phyloP scores from a whole-genome alignment of 2,329 filamentous ascomycete species.

The Colletotrichum tanaceti region DNA sequence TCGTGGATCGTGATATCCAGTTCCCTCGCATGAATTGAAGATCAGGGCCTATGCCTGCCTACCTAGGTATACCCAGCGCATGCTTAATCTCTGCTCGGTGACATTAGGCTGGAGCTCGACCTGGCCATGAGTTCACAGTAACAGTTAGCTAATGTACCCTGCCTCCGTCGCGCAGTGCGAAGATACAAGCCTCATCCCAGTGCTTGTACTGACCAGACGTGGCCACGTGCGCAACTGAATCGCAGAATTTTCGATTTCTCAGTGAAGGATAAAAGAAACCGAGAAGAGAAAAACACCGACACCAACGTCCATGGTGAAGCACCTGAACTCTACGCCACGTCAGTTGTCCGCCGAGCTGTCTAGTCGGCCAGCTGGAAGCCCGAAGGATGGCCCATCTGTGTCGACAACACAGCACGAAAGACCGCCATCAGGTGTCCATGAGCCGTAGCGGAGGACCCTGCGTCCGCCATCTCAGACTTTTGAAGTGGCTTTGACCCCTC shows the following conservation, averaged over 20 bases:
- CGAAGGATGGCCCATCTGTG: not conserved
- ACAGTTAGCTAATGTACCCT: not conserved
- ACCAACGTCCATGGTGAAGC: not conserved
- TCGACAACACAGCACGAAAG: not conserved
- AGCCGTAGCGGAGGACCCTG: constrained; percentile 3
- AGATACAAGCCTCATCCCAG: constrained; percentile 17
- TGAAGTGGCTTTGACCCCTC: constrained; percentile 21
- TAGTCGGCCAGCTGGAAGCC: not conserved
- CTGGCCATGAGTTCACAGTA: not conserved
- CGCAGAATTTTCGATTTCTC: not conserved
- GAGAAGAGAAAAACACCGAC: not conserved
- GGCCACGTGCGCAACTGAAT: constrained; percentile 20
- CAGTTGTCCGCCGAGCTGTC: not conserved
- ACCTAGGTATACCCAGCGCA: too few relatives aligned
- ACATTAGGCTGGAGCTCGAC: not conserved
- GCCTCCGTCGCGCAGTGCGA: constrained; percentile 13
- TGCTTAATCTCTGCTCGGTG: constrained; percentile 11
- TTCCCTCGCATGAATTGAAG: not conserved
- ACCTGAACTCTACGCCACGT: not conserved
- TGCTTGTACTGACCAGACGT: not conserved
- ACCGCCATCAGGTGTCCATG: not conserved
- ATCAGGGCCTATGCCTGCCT: constrained; percentile 8
- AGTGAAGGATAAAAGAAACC: too few relatives aligned
- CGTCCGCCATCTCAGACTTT: constrained; percentile 17
- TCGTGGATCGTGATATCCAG: not conserved